Percentiles rank a stretch among this genome's conserved stretches.
These are phyloP conservation scores for Halenospora varia DNA, from an alignment of 495 filamentous ascomycete genomes.

Conservation along the genomic window DNA sequence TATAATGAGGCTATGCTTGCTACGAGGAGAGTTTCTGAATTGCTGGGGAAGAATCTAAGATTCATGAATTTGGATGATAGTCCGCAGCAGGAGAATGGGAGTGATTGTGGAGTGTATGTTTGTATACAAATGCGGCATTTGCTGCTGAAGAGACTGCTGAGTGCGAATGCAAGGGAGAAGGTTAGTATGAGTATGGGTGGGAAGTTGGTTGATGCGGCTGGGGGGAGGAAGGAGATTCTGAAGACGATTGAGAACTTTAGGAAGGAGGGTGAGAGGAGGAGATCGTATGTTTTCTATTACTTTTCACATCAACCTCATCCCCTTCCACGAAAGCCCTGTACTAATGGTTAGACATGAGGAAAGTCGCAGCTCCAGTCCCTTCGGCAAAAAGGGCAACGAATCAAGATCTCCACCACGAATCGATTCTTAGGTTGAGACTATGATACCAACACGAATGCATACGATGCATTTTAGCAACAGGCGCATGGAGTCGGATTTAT, in stretches of 20 bases:
- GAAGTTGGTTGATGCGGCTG: slow-evolving; percentile 69
- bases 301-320: too few relatives aligned
- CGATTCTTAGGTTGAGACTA: slow-evolving; percentile 3
- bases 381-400: slow-evolving; percentile 13
- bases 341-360: slow-evolving; percentile 11
- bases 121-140: slow-evolving; percentile 90
- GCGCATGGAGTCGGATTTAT: not conserved
- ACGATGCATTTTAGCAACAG: not conserved
- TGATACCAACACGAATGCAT: not conserved
- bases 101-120: slow-evolving; percentile 94
- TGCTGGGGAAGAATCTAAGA: slow-evolving; percentile 61
- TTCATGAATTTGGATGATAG: slow-evolving; percentile 78
- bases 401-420: slow-evolving; percentile 23
- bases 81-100: slow-evolving; percentile 88
- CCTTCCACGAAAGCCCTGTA: too few relatives aligned
- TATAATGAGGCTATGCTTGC: slow-evolving; percentile 64
- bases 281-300: slow-evolving; percentile 55
- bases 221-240: slow-evolving; percentile 81
- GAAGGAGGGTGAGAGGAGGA: slow-evolving; percentile 75
- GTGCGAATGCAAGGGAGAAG: slow-evolving; percentile 69
- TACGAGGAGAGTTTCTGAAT: slow-evolving; percentile 51
- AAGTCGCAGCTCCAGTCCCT: slow-evolving; percentile 13
- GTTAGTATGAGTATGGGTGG: slow-evolving; percentile 90
- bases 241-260: slow-evolving; percentile 76
- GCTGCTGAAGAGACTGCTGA: slow-evolving; percentile 75